phyloP scores from a whole-genome alignment of 192 early-diverging fungal species.

The Gonapodya sp. region DNA sequence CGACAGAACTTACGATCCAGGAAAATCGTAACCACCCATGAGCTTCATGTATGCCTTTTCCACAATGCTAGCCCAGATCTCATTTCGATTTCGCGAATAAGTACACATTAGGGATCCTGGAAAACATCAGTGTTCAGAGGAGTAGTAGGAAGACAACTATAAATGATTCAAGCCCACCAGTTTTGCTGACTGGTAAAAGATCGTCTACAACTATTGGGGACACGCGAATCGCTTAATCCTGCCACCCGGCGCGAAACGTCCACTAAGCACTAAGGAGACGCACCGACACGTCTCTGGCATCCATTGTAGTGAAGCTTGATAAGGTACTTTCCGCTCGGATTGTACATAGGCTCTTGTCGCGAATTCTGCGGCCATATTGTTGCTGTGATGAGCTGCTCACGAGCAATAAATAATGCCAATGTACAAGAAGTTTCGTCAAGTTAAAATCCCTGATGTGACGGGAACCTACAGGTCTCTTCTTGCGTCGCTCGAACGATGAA shows the following conservation, averaged over 20 bases:
- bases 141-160: too few species aligned
- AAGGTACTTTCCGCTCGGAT: constrained; percentile 81
- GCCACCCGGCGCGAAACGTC: neutral
- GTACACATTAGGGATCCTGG: constrained; percentile 69
- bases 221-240: neutral
- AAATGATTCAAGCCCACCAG: constrained; percentile 41
- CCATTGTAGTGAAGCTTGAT: constrained; percentile 81
- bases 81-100: constrained; percentile 62
- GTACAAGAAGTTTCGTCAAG: too few species aligned
- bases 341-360: constrained; percentile 62
- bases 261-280: neutral
- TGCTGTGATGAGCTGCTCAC: constrained; percentile 70
- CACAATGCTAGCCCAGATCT: constrained; percentile 75
- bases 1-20: constrained; percentile 59
- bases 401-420: too few species aligned
- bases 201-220: constrained; percentile 72
- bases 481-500: constrained; percentile 17
- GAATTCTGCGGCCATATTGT: constrained; percentile 79
- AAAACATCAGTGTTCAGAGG: too few species aligned
- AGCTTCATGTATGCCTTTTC: constrained; percentile 96
- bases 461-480: neutral
- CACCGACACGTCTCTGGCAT: constrained; percentile 61
- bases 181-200: constrained; percentile 61
- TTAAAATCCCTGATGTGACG: too few species aligned
- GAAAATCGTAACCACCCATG: constrained; percentile 92